phyloP scores from a whole-genome alignment of 78 protist species.

The Chrysochromulina tobinii region DNA sequence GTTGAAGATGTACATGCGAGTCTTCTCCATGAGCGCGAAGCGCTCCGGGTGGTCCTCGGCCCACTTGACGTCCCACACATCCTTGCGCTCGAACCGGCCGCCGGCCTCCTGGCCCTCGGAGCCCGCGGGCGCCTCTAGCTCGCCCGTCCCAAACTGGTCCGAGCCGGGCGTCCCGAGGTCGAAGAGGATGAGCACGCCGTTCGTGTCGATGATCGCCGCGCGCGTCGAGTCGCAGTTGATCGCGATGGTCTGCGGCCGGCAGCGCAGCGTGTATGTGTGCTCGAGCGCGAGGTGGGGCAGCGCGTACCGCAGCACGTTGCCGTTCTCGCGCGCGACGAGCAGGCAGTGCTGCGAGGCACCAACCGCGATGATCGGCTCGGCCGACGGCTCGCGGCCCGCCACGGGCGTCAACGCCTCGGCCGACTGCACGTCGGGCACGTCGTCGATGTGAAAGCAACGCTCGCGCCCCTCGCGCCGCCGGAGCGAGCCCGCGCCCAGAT shows the following conservation, averaged over 20 bases:
- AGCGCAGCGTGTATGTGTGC: not conserved
- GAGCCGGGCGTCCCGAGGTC: conserved; percentile 13
- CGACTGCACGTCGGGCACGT: not conserved
- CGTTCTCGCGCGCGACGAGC: conserved; percentile 66
- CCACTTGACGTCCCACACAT: conserved; percentile 72
- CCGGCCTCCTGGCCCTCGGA: not conserved
- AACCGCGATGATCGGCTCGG: conserved; percentile 39
- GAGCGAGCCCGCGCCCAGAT: not conserved
- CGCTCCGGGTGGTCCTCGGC: conserved; percentile 74
- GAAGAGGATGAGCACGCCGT: conserved; percentile 51
- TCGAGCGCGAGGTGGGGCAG: conserved; percentile 54
- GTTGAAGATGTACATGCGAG: conserved; percentile 68
- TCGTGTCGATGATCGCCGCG: conserved; percentile 65
- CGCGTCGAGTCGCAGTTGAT: conserved; percentile 67
- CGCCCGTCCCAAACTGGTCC: not conserved
- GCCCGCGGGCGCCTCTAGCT: not conserved
- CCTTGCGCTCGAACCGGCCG: conserved; percentile 45
- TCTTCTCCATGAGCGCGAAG: conserved; percentile 81
- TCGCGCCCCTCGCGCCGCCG: conserved; percentile 22
- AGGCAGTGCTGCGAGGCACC: not conserved
- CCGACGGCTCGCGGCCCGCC: not conserved
- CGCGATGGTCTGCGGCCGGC: conserved; percentile 51
- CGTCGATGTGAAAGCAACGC: conserved; percentile 68
- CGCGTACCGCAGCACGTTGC: conserved; percentile 44
- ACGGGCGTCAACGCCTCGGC: not conserved